Percentiles rank a stretch among this genome's conserved stretches.
Conservation (phyloP, 2,329 filamentous ascomycete species). For the Xylaria sp. region DNA sequence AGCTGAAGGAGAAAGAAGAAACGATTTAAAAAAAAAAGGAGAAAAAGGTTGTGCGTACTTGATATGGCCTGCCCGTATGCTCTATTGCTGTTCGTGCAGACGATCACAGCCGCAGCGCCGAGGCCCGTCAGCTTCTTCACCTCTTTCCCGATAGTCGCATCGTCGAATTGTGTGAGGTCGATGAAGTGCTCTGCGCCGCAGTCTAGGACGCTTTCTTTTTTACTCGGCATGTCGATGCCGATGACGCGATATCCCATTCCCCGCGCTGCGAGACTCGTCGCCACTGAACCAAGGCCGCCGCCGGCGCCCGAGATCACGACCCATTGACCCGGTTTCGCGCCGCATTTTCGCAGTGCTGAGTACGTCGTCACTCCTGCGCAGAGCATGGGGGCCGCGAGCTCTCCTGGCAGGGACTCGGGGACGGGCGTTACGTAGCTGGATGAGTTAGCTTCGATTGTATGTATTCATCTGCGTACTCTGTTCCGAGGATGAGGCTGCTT, state of each 20-base stretch:
- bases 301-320: slow-evolving; percentile 38
- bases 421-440: slow-evolving; percentile 39
- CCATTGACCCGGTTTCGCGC: slow-evolving; percentile 36
- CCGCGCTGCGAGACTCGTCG: slow-evolving; percentile 29
- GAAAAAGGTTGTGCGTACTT: not conserved
- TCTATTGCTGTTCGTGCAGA: slow-evolving; percentile 33
- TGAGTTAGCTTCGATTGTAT: not conserved
- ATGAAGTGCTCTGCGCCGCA: slow-evolving; percentile 39
- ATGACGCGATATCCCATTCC: slow-evolving; percentile 38
- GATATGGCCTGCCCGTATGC: slow-evolving; percentile 34
- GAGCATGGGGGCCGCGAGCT: slow-evolving; percentile 38
- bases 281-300: slow-evolving; percentile 36
- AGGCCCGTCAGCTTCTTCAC: slow-evolving; percentile 36
- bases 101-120: slow-evolving; percentile 36
- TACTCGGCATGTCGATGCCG: slow-evolving; percentile 36
- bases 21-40: too few relatives aligned
- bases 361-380: slow-evolving; percentile 40
- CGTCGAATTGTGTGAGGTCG: slow-evolving; percentile 33
- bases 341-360: slow-evolving; percentile 34
- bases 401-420: slow-evolving; percentile 31
- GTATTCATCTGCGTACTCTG: not conserved
- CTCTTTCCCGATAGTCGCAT: slow-evolving; percentile 29
- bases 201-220: slow-evolving; percentile 28
- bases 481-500: not conserved
- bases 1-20: not conserved